phyloP scores from a whole-genome alignment of 2,329 filamentous ascomycete species.

The Harringtonia aguacate region DNA sequence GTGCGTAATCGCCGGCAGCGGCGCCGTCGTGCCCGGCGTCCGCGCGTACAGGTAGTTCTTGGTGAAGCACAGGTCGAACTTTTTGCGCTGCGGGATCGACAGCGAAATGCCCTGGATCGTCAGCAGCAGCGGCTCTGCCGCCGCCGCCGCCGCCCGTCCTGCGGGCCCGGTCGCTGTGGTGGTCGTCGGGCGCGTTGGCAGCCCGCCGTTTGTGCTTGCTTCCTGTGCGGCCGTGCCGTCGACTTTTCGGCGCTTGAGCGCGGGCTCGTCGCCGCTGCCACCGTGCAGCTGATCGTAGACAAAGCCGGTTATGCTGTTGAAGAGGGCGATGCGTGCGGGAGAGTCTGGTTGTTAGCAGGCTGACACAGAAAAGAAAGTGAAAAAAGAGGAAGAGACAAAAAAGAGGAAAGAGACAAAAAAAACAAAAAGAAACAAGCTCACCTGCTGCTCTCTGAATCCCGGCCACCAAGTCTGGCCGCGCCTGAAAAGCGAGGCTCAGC shows the following conservation, averaged over 20 bases:
- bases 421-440: slow-evolving; percentile 18
- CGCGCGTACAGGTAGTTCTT: slow-evolving; percentile 47
- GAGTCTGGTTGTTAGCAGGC: slow-evolving; percentile 28
- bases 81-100: slow-evolving; percentile 58
- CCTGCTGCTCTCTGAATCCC: slow-evolving; percentile 43
- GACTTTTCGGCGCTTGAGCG: slow-evolving; percentile 41
- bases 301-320: slow-evolving; percentile 44
- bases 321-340: slow-evolving; percentile 36
- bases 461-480: slow-evolving; percentile 44
- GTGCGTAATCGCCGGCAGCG: slow-evolving; percentile 43
- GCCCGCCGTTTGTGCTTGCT: slow-evolving; percentile 12
- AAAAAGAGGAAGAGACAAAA: neutral
- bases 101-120: slow-evolving; percentile 57
- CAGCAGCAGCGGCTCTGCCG: slow-evolving; percentile 37
- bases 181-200: slow-evolving; percentile 6
- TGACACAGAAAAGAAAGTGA: neutral
- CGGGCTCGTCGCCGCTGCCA: slow-evolving; percentile 18
- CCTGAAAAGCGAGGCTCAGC: slow-evolving; percentile 40
- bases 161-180: too few relatives aligned
- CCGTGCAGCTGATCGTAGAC: slow-evolving; percentile 33
- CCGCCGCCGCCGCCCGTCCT: slow-evolving; percentile 7
- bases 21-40: slow-evolving; percentile 36
- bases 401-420: neutral
- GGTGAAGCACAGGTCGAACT: slow-evolving; percentile 55
- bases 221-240: slow-evolving; percentile 20